phyloP scores from a whole-genome alignment of 2,329 filamentous ascomycete species.

The Alternaria alternata region DNA sequence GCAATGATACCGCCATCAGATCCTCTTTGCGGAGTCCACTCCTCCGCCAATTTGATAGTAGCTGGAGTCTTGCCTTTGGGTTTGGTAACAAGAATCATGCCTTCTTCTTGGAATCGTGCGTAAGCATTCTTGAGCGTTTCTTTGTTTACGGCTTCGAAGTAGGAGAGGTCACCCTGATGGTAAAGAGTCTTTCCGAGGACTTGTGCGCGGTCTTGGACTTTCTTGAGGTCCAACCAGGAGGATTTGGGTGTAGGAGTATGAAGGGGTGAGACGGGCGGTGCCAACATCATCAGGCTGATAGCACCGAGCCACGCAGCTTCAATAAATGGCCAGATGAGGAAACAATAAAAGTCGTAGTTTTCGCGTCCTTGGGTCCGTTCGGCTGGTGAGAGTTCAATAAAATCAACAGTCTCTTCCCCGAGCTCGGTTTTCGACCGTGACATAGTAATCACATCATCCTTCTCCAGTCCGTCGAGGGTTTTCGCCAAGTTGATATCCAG shows the following conservation, averaged over 20 bases:
- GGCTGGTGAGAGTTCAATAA: slow-evolving; percentile 75
- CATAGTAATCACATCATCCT: slow-evolving; percentile 77
- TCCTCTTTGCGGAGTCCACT: slow-evolving; percentile 75
- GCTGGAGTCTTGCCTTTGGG: slow-evolving; percentile 69
- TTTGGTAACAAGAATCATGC: slow-evolving; percentile 79
- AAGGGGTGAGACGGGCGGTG: slow-evolving; percentile 66
- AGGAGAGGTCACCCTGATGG: slow-evolving; percentile 94
- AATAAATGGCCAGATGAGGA: slow-evolving; percentile 97
- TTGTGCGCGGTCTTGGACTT: slow-evolving; percentile 83
- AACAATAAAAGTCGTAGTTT: slow-evolving; percentile 99
- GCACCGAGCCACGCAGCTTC: slow-evolving; percentile 93
- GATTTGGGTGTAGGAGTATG: slow-evolving; percentile 46
- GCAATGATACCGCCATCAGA: slow-evolving; percentile 67
- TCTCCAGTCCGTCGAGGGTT: slow-evolving; percentile 78
- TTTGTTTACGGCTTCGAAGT: slow-evolving; percentile 98
- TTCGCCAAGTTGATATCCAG: slow-evolving; percentile 80
- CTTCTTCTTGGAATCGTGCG: slow-evolving; percentile 85
- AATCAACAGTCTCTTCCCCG: slow-evolving; percentile 63
- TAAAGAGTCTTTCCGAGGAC: slow-evolving; percentile 93
- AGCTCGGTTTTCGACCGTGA: slow-evolving; percentile 53
- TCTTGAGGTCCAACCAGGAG: slow-evolving; percentile 79
- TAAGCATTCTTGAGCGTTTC: slow-evolving; percentile 96
- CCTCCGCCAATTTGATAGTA: slow-evolving; percentile 72
- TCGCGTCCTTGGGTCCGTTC: slow-evolving; percentile 84
- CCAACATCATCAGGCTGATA: slow-evolving; percentile 85